Conservation (phyloP, 169 alveolate species). For the Besnoitia besnoiti region DNA sequence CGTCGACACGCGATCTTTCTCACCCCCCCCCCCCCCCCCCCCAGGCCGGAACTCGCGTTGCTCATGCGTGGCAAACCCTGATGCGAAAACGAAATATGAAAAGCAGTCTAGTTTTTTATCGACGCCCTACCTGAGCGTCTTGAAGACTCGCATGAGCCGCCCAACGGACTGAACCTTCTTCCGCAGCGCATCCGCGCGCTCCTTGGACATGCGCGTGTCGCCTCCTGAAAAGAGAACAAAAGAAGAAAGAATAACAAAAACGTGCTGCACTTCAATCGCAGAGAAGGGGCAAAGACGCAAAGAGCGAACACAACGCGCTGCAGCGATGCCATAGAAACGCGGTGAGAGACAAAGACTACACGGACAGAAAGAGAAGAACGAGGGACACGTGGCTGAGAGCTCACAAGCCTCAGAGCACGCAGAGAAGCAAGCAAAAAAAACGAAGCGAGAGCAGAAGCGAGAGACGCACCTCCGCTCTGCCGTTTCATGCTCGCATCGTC, state of each 20-base stretch:
- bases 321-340: background rate
- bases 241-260: background rate
- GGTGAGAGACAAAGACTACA: background rate
- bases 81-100: background rate
- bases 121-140: slow-evolving; percentile 30
- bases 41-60: too few relatives aligned
- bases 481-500: background rate
- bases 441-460: background rate
- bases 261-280: background rate
- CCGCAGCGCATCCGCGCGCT: slow-evolving; percentile 81
- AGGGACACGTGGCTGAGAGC: background rate
- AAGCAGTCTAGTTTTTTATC: background rate
- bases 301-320: background rate
- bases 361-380: background rate
- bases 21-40: background rate
- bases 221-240: background rate
- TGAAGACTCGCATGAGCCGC: slow-evolving; percentile 67
- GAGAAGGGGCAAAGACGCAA: background rate
- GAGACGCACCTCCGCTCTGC: background rate
- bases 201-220: background rate
- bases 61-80: too few relatives aligned
- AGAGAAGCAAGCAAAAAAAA: background rate
- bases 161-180: slow-evolving; percentile 86
- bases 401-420: background rate
- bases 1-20: too few relatives aligned